Evolutionary conservation across 2,329 filamentous ascomycete genomes (phyloP).

Genomic region (Dactylonectria estremocensis): DNA sequence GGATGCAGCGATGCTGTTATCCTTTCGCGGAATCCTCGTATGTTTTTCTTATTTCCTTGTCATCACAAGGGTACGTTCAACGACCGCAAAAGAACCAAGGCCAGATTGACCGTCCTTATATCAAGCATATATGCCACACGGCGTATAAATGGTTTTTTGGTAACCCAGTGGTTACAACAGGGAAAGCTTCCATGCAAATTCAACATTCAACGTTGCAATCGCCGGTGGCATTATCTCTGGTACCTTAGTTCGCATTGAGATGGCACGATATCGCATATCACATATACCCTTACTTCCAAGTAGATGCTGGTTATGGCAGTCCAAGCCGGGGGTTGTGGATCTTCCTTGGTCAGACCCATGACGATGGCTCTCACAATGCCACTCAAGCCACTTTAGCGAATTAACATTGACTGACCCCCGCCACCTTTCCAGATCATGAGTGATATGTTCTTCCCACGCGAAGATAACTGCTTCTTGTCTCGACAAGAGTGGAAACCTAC

Average conservation of each 20-base stretch:
- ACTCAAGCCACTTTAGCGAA: slow-evolving; percentile 44
- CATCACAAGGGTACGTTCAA: not conserved
- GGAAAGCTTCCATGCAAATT: slow-evolving; percentile 11
- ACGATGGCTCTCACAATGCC: slow-evolving; percentile 38
- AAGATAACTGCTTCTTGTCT: slow-evolving; percentile 55
- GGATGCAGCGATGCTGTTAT: slow-evolving; percentile 57
- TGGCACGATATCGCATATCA: slow-evolving; percentile 48
- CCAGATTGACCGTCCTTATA: slow-evolving; percentile 5
- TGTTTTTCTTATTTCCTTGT: slow-evolving; percentile 32
- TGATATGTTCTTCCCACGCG: slow-evolving; percentile 55
- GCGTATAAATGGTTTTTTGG: slow-evolving; percentile 12
- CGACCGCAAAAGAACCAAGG: not conserved
- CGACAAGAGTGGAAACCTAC: slow-evolving; percentile 55
- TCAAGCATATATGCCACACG: slow-evolving; percentile 6
- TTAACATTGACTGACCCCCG: slow-evolving; percentile 44
- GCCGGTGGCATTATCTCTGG: slow-evolving; percentile 4
- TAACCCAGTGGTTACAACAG: slow-evolving; percentile 18
- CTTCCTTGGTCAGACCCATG: slow-evolving; percentile 34
- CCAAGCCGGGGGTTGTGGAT: slow-evolving; percentile 39
- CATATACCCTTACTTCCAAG: slow-evolving; percentile 45
- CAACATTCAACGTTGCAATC: slow-evolving; percentile 10
- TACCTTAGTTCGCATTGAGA: slow-evolving; percentile 40
- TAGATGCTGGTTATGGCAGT: slow-evolving; percentile 41
- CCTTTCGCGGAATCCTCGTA: slow-evolving; percentile 57
- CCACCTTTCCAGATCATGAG: slow-evolving; percentile 54